These are phyloP conservation scores for Metarhizium humberi DNA, from an alignment of 2,329 filamentous ascomycete species.

Conservation along the genomic window DNA sequence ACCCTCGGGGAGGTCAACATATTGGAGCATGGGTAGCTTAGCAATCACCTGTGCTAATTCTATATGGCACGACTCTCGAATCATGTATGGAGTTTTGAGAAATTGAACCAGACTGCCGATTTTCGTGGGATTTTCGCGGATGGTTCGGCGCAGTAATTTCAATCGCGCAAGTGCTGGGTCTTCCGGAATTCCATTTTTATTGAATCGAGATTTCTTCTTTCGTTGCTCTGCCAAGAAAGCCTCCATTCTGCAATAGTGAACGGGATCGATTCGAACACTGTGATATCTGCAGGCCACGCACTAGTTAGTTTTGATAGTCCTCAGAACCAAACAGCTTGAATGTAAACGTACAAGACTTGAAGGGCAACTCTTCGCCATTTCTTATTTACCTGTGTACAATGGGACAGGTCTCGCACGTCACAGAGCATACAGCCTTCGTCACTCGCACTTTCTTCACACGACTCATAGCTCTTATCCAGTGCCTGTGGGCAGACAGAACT, in stretches of 20 bases:
- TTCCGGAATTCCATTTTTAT: constrained; percentile 69
- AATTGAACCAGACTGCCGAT: constrained; percentile 65
- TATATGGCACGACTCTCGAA: constrained; percentile 75
- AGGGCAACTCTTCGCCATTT: constrained; percentile 54
- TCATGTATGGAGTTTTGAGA: constrained; percentile 91
- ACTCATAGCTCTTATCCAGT: constrained; percentile 66
- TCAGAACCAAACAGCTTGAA: neutral
- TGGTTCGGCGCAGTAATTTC: constrained; percentile 68
- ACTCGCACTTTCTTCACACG: constrained; percentile 70
- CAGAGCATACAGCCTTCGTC: constrained; percentile 87
- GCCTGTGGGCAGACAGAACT: constrained; percentile 75
- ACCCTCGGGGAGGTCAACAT: constrained; percentile 84
- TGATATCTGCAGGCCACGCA: constrained; percentile 52
- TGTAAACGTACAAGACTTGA: constrained; percentile 49
- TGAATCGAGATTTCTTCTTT: constrained; percentile 62
- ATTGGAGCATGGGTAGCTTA: constrained; percentile 74
- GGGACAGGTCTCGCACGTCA: constrained; percentile 78
- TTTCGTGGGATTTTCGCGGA: constrained; percentile 63
- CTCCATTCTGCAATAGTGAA: constrained; percentile 90
- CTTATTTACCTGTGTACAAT: constrained; percentile 65
- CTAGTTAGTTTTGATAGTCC: neutral
- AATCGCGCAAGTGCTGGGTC: constrained; percentile 71
- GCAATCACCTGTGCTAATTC: constrained; percentile 80
- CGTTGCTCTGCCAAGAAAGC: constrained; percentile 70
- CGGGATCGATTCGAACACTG: constrained; percentile 84